A percentile compares a stretch with the other conserved stretches of the same genome.
These are phyloP conservation scores for Dioscorea dumetorum DNA, from an alignment of 106 monocot species.

Conservation along the genomic window DNA sequence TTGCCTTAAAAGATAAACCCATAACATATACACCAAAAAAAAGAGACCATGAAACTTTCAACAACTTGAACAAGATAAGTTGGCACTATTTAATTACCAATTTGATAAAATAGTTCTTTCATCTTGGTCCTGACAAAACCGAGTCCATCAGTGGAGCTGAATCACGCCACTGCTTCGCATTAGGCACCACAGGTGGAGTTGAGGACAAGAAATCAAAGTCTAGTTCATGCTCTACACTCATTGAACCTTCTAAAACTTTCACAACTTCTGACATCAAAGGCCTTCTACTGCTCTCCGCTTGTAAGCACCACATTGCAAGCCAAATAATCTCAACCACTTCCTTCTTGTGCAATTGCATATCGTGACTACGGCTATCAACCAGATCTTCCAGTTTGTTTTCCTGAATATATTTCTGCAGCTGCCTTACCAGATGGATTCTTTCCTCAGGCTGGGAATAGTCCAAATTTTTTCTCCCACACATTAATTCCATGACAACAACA, in stretches of 20 bases:
- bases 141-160: background rate
- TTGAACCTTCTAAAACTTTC: slow-evolving; percentile 24
- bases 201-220: background rate
- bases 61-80: no score
- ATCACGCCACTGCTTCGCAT: background rate
- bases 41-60: no score
- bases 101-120: background rate
- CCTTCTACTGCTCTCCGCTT: slow-evolving; percentile 5
- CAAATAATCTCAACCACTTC: slow-evolving; percentile 12
- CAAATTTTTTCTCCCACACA: slow-evolving; percentile 27
- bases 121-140: slow-evolving; percentile 20
- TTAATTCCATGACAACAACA: slow-evolving; percentile 30
- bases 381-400: slow-evolving; percentile 1
- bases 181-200: background rate
- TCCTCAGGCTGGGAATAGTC: slow-evolving; percentile 21
- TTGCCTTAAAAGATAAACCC: no score
- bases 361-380: slow-evolving; percentile 5
- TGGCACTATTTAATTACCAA: no score
- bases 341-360: slow-evolving; percentile 5
- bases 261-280: slow-evolving; percentile 17
- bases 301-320: slow-evolving; percentile 34
- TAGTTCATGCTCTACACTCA: slow-evolving; percentile 3
- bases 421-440: slow-evolving; percentile 5
- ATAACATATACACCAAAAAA: no score
- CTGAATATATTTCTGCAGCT: background rate